Conservation (phyloP, 2,329 filamentous ascomycete species). For the Herpotrichia juniperi region DNA sequence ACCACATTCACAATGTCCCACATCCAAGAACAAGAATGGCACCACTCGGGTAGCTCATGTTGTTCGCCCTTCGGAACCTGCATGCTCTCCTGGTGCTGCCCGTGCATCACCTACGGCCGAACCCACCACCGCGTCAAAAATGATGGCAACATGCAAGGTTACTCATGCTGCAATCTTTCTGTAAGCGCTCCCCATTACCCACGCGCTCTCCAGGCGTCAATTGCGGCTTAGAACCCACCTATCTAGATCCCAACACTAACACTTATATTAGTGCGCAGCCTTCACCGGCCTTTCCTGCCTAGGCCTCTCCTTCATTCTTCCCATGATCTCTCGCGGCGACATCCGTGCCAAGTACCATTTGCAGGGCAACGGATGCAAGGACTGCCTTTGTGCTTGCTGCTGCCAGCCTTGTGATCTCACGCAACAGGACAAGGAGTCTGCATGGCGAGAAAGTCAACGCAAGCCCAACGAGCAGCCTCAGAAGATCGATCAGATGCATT, state of each 20-base stretch:
- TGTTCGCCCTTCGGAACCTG: slow-evolving; percentile 38
- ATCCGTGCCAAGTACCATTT: slow-evolving; percentile 39
- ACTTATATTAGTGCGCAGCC: slow-evolving; percentile 26
- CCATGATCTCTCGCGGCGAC: slow-evolving; percentile 39
- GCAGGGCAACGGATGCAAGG: slow-evolving; percentile 37
- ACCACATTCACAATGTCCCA: slow-evolving; percentile 19
- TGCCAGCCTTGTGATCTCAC: slow-evolving; percentile 40
- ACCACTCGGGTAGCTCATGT: slow-evolving; percentile 34
- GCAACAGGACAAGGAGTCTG: slow-evolving; percentile 42
- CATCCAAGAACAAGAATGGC: slow-evolving; percentile 35
- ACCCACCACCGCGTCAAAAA: slow-evolving; percentile 37
- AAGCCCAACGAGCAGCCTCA: slow-evolving; percentile 23
- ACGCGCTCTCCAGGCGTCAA: not conserved
- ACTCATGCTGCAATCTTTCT: slow-evolving; percentile 33
- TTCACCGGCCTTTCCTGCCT: slow-evolving; percentile 31
- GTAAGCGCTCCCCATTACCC: slow-evolving; percentile 17
- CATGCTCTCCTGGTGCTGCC: slow-evolving; percentile 40
- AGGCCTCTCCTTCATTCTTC: slow-evolving; percentile 36
- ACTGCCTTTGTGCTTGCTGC: slow-evolving; percentile 43
- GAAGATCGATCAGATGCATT: slow-evolving; percentile 29
- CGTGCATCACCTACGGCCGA: slow-evolving; percentile 39
- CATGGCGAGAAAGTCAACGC: slow-evolving; percentile 27
- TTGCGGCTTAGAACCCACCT: not conserved
- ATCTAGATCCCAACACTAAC: slow-evolving; percentile 9
- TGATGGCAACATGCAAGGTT: slow-evolving; percentile 32